Percentiles rank a stretch among this genome's conserved stretches.
These are phyloP conservation scores for Monosiga brevicollis DNA, from an alignment of 78 protist genomes.

Conservation along the genomic window DNA sequence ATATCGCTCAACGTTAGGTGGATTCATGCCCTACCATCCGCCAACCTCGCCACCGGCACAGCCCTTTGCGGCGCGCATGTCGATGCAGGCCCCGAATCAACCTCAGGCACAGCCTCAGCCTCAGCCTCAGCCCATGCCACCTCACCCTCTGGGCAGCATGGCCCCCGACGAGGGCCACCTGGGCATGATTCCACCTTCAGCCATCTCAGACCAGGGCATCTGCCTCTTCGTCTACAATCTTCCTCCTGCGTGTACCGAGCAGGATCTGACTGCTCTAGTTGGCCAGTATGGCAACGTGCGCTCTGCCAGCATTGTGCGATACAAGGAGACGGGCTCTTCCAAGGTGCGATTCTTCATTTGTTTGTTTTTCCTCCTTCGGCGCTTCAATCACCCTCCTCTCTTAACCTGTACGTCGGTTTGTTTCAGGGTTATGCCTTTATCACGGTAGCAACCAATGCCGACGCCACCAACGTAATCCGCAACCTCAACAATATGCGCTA, in stretches of 20 bases:
- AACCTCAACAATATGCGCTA: background rate
- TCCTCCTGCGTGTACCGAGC: background rate
- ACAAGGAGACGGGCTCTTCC: background rate
- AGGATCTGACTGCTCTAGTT: background rate
- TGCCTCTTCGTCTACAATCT: background rate
- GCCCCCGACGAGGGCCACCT: no score
- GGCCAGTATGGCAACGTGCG: background rate
- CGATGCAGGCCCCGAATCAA: no score
- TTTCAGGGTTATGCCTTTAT: background rate
- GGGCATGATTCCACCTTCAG: no score
- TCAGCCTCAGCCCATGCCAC: no score
- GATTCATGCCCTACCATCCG: no score
- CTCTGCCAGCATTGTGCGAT: background rate
- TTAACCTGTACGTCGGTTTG: background rate
- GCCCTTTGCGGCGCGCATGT: no score
- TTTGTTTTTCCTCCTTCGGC: background rate
- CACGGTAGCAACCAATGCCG: background rate
- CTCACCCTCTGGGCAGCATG: no score
- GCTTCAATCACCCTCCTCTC: background rate
- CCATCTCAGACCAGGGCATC: no score
- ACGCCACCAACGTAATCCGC: background rate
- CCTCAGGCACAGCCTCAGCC: no score
- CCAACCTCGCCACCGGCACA: no score
- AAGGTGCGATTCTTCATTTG: background rate
- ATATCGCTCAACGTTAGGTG: no score